phyloP scores from a whole-genome alignment of 2,329 filamentous ascomycete genomes.

The Colletotrichum zoysiae region DNA sequence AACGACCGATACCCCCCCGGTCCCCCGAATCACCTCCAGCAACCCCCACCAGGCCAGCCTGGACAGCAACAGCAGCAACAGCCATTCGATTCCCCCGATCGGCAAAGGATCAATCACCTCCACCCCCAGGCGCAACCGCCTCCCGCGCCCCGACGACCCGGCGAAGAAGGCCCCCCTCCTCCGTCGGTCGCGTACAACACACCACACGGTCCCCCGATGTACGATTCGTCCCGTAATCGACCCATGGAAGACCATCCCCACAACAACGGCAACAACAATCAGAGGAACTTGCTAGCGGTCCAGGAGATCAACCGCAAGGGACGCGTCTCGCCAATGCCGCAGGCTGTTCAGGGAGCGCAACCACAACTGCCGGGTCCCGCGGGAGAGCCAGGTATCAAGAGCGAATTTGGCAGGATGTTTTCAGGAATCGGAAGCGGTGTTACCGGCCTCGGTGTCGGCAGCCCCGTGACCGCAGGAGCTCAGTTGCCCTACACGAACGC shows the following conservation, averaged over 20 bases:
- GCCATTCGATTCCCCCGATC: conserved; percentile 48
- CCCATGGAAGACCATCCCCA: conserved; percentile 65
- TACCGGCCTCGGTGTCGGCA: conserved; percentile 63
- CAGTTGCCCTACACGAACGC: conserved; percentile 62
- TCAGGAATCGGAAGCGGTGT: conserved; percentile 82
- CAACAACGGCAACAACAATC: conserved; percentile 48
- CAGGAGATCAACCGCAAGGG: conserved; percentile 87
- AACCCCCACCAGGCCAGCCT: conserved; percentile 50
- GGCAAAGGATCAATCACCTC: conserved; percentile 46
- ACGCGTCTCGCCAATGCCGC: conserved; percentile 87
- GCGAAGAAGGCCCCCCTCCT: conserved; percentile 63
- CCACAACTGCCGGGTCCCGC: conserved; percentile 82
- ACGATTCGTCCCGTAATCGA: conserved; percentile 58
- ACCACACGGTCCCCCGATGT: conserved; percentile 56
- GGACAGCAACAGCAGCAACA: conserved; percentile 45
- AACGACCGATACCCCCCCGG: conserved; percentile 55
- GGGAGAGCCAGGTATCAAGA: conserved; percentile 91
- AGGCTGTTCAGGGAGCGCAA: conserved; percentile 93
- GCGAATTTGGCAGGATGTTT: conserved; percentile 94
- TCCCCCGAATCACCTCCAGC: conserved; percentile 47
- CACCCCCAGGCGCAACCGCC: conserved; percentile 51
- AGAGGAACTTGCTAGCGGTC: conserved; percentile 79
- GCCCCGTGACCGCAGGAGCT: conserved; percentile 60
- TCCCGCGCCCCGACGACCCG: conserved; percentile 55
- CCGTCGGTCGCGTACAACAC: conserved; percentile 64